Evolutionary conservation across 2,329 filamentous ascomycete species (phyloP).

Genomic region (Tolypocladium pustulatum): DNA sequence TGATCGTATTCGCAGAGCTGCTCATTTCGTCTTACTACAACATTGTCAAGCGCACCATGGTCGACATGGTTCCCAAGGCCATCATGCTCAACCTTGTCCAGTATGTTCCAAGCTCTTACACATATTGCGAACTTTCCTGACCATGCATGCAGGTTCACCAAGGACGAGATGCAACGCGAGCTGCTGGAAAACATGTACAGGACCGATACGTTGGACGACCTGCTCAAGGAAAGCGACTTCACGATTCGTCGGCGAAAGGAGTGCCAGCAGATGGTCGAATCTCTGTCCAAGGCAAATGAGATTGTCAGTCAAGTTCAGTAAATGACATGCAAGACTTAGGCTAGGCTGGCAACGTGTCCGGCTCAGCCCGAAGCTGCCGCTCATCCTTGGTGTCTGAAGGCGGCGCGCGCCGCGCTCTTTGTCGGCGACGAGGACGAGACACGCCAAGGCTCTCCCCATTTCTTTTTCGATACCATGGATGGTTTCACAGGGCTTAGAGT

Average conservation of each 20-base stretch:
- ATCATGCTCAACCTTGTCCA: conserved; percentile 96
- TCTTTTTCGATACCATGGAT: conserved; percentile 27
- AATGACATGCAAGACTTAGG: conserved; percentile 2
- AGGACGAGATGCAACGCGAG: conserved; percentile 97
- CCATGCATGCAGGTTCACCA: conserved; percentile 57
- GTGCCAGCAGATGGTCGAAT: conserved; percentile 99
- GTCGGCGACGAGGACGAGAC: neutral
- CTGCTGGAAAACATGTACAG: conserved; percentile 97
- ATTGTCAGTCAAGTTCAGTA: conserved; percentile 79
- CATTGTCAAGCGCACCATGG: conserved; percentile 96
- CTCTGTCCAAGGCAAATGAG: conserved; percentile 77
- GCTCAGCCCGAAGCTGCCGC: neutral
- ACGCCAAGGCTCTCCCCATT: conserved; percentile 2
- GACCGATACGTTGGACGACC: conserved; percentile 76
- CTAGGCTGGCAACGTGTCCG: neutral
- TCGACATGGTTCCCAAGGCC: conserved; percentile 98
- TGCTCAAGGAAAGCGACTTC: conserved; percentile 97
- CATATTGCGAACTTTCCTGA: conserved; percentile 8
- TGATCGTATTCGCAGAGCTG: conserved; percentile 50
- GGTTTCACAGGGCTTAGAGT: conserved; percentile 21
- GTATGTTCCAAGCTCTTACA: conserved; percentile 42
- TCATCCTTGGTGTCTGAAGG: neutral
- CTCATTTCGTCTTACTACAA: conserved; percentile 96
- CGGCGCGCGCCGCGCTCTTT: neutral
- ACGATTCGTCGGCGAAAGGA: conserved; percentile 91